Evolutionary conservation across 169 alveolate genomes (phyloP), one percentile per base, ranked within the genome.

Genomic region (Eimeria tenella): DNA sequence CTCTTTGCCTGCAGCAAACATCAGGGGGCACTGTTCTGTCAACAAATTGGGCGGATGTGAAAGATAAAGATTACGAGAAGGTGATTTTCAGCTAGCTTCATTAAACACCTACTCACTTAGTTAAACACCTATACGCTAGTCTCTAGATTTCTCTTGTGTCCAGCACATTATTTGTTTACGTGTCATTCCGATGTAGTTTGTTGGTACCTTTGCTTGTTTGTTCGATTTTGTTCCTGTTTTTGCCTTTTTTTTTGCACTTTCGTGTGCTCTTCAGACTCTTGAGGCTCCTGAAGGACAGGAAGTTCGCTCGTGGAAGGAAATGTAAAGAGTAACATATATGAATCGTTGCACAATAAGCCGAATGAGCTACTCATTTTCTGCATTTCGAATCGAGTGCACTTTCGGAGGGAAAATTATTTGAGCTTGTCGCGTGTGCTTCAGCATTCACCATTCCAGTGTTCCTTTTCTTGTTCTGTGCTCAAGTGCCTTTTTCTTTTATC

Each of bases 11-110:
- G 95, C 97, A 93, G 96, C 96, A 96, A 87, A 94, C 97, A 11
- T 95, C 96, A 13, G 95, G 96, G 23, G 96, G 96, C 19, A 95
- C 97, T 4, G 96, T 95, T 4, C 79, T 96, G 25, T 96, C 98
- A 13, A 98, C 99, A 23, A 98, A 98, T 89, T 98, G 99, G 99
- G 98, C 95, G 65, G 99, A 98, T 94, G 99, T 98, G 9, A 94
- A 95, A 73, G 95, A 89, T 19, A 97, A 97, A 84, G 99, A 98
- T 90, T 98, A 98, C 95, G 98, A 97, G 96, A 93, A 93, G 99
- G 98, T 94, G 96, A 97, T 79, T 5, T 79, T 53, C 65, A 1
- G 8, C 10, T 42, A 31, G 8, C 25, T 31, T 1, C 42, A 31
- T 31, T 0, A 31, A 31, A 31, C 42, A 31, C 42, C 42, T 31